Evolutionary conservation across 2,329 filamentous ascomycete species (phyloP).

Genomic region (Falciphora oryzae): DNA sequence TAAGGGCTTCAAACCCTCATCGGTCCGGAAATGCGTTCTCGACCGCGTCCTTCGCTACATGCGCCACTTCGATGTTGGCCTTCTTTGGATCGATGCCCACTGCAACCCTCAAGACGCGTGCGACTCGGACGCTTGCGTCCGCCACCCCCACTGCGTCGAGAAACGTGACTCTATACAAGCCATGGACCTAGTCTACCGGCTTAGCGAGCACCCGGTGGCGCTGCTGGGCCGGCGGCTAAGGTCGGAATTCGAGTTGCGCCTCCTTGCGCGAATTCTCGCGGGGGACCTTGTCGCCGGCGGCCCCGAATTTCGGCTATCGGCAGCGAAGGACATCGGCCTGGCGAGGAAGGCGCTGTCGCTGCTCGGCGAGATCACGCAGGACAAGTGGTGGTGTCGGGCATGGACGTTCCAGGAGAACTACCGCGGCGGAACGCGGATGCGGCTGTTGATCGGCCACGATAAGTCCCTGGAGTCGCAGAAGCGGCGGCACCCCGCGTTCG

Average conservation of each 20-base stretch:
- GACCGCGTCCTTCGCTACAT: slow-evolving; percentile 22
- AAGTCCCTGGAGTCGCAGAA: slow-evolving; percentile 18
- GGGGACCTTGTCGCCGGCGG: slow-evolving; percentile 17
- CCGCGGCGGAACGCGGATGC: slow-evolving; percentile 22
- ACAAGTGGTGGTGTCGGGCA: slow-evolving; percentile 25
- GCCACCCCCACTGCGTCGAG: slow-evolving; percentile 18
- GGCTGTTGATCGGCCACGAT: slow-evolving; percentile 22
- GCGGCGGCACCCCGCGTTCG: not conserved
- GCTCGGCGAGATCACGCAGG: slow-evolving; percentile 20
- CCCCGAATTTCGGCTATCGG: slow-evolving; percentile 1
- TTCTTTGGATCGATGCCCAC: slow-evolving; percentile 25
- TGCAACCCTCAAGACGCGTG: slow-evolving; percentile 22
- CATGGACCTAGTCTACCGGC: slow-evolving; percentile 28
- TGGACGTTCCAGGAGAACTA: slow-evolving; percentile 33
- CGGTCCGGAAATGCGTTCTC: slow-evolving; percentile 21
- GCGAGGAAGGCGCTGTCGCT: slow-evolving; percentile 18
- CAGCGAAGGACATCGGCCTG: not conserved
- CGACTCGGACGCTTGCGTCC: slow-evolving; percentile 11
- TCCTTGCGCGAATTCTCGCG: slow-evolving; percentile 16
- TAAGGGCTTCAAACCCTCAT: slow-evolving; percentile 11
- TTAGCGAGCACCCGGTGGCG: slow-evolving; percentile 24
- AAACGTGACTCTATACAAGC: slow-evolving; percentile 23
- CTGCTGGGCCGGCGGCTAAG: slow-evolving; percentile 19
- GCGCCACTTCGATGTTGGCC: slow-evolving; percentile 14
- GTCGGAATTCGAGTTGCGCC: slow-evolving; percentile 13